Percentiles rank a stretch among this genome's conserved stretches.
Conservation (phyloP, 2,329 filamentous ascomycete genomes). For the Chrysoporthe deuterocubensis region DNA sequence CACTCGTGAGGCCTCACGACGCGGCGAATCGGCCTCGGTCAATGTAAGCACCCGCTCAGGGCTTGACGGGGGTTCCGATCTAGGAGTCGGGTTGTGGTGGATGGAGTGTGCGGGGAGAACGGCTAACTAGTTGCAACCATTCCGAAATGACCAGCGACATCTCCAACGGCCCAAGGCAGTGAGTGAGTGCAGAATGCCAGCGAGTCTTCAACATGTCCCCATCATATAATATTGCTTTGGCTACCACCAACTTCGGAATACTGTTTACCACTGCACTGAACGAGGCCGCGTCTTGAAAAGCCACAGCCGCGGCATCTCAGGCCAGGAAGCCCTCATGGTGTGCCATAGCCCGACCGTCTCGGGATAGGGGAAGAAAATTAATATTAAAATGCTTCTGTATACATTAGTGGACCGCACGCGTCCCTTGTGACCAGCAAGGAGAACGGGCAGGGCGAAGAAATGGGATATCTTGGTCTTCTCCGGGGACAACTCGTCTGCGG, state of each 20-base stretch:
- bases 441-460: not conserved
- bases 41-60: not conserved
- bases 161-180: not conserved
- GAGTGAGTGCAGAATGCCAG: not conserved
- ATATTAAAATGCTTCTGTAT: not conserved
- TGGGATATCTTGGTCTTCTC: not conserved
- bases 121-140: not conserved
- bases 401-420: not conserved
- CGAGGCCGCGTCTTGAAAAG: no score
- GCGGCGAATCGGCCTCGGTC: not conserved
- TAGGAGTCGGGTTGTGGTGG: not conserved
- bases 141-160: not conserved
- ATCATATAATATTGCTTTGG: no score
- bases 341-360: not conserved
- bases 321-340: not conserved
- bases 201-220: no score
- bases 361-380: not conserved
- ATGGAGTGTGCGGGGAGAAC: not conserved
- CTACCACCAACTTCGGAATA: no score
- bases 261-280: no score
- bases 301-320: not conserved
- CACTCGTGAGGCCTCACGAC: not conserved
- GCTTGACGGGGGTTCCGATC: not conserved
- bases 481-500: not conserved
- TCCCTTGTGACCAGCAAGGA: not conserved